phyloP scores from a whole-genome alignment of 2,329 filamentous ascomycete species.

The Capronia americana region DNA sequence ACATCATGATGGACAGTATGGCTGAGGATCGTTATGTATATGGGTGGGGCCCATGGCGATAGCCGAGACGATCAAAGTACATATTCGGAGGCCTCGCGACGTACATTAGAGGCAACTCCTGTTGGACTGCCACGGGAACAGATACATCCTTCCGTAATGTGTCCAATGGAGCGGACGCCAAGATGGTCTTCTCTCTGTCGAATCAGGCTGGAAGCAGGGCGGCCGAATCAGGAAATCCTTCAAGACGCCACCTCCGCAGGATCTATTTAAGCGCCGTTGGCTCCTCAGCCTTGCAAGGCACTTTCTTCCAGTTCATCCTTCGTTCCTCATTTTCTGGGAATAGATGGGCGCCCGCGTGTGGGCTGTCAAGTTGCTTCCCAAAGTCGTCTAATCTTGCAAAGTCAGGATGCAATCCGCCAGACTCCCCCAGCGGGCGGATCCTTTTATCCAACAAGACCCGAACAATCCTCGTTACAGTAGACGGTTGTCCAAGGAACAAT shows the following conservation, averaged over 20 bases:
- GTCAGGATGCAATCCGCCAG: conserved; percentile 1
- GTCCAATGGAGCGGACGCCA: background rate
- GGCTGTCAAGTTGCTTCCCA: background rate
- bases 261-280: background rate
- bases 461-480: conserved; percentile 27
- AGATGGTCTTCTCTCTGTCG: background rate
- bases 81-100: no score
- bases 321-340: background rate
- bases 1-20: no score
- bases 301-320: background rate
- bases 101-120: background rate
- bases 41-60: no score
- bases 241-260: conserved; percentile 1
- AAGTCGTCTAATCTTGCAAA: background rate
- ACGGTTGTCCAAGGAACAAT: conserved; percentile 25
- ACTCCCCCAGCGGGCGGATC: background rate
- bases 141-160: no score
- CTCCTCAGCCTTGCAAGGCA: background rate
- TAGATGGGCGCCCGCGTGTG: background rate
- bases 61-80: no score
- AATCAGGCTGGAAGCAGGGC: background rate
- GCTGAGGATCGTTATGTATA: no score
- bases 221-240: conserved; percentile 7
- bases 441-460: conserved; percentile 24
- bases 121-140: background rate